Evolutionary conservation across 1,139 yeast genomes (phyloP).

Genomic region (Trichomonascaceae sp.): DNA sequence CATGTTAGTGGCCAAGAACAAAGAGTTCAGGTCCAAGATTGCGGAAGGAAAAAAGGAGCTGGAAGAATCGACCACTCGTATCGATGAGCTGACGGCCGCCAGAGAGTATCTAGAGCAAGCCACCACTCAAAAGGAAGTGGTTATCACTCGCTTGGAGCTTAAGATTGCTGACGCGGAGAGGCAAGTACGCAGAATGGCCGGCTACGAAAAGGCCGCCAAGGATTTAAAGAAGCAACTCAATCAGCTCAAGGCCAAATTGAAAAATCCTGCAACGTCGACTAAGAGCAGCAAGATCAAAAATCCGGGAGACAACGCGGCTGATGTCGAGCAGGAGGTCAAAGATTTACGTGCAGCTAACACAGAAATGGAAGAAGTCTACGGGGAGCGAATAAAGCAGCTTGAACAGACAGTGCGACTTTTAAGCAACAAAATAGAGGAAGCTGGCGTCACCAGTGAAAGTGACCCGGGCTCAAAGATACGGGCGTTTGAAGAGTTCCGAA

Average conservation of each 20-base stretch:
- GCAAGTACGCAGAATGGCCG: constrained; percentile 7
- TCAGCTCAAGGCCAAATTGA: constrained; percentile 5
- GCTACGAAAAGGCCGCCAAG: constrained; percentile 12
- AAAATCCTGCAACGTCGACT: not conserved
- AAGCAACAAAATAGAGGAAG: constrained; percentile 4
- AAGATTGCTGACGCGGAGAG: constrained; percentile 11
- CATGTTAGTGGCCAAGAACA: constrained; percentile 21
- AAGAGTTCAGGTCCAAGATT: constrained; percentile 20
- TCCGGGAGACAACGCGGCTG: not conserved
- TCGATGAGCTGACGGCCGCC: constrained; percentile 13
- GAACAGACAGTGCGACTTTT: constrained; percentile 3
- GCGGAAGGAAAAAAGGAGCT: constrained; percentile 17
- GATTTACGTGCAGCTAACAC: constrained; percentile 1
- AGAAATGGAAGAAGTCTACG: constrained; percentile 1
- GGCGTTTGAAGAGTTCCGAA: not conserved
- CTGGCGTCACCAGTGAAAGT: constrained; percentile 6
- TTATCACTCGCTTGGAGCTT: constrained; percentile 14
- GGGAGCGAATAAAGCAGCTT: constrained; percentile 4
- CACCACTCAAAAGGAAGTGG: constrained; percentile 9
- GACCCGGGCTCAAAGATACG: constrained; percentile 3
- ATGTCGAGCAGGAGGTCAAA: constrained; percentile 6
- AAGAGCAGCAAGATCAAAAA: not conserved
- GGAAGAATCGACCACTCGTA: constrained; percentile 10
- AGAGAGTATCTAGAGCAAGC: constrained; percentile 7
- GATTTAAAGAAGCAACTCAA: constrained; percentile 13